These are phyloP conservation scores for Helicostylum pulchrum DNA, from an alignment of 192 early-diverging fungal genomes.

Conservation along the genomic window DNA sequence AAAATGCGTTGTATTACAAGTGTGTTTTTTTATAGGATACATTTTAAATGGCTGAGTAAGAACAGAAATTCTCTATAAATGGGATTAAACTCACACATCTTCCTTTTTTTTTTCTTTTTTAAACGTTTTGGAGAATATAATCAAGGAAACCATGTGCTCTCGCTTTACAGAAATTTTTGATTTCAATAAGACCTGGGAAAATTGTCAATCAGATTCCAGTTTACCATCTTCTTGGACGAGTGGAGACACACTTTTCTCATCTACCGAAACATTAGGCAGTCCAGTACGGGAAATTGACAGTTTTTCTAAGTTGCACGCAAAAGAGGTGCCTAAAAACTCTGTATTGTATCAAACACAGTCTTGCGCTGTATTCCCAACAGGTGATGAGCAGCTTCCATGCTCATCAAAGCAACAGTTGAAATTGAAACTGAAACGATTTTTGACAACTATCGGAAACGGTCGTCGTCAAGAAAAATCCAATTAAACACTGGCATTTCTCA, in stretches of 20 bases:
- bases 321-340: not conserved
- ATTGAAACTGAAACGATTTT: slow-evolving; percentile 8
- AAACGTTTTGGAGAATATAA: no score
- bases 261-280: slow-evolving; percentile 4
- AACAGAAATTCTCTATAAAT: no score
- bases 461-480: slow-evolving; percentile 5
- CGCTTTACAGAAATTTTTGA: slow-evolving; percentile 15
- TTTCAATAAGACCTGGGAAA: slow-evolving; percentile 2
- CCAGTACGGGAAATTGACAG: not conserved
- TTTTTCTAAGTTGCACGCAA: no score
- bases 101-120: not conserved
- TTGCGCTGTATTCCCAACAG: not conserved
- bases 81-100: not conserved
- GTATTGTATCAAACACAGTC: not conserved
- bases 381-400: not conserved
- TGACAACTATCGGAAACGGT: not conserved
- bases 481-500: not conserved
- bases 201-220: not conserved
- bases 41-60: no score
- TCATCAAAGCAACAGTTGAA: not conserved
- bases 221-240: not conserved
- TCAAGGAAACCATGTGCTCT: not conserved
- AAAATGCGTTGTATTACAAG: no score
- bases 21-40: no score
- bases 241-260: not conserved